These are phyloP conservation scores for Gomphus sp. DNA, from an alignment of 1,284 basidiomycete species.

Conservation along the genomic window DNA sequence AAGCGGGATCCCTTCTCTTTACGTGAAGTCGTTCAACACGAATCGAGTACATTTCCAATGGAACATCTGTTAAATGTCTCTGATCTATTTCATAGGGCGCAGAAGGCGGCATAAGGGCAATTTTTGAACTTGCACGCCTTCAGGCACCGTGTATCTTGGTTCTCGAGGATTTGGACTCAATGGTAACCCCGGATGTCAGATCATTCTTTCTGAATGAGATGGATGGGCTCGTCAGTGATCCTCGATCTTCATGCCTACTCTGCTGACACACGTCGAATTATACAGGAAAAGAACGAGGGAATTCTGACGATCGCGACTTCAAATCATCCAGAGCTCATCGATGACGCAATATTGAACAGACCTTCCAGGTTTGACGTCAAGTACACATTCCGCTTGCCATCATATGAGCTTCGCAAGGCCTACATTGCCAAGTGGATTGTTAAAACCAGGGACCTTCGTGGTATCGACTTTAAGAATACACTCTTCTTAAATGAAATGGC, in stretches of 20 bases:
- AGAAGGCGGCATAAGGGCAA: conserved; percentile 21
- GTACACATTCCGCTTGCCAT: conserved; percentile 27
- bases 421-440: conserved; percentile 20
- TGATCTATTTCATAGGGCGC: conserved; percentile 17
- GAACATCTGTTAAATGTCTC: too few species aligned
- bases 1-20: too few species aligned
- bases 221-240: too few species aligned
- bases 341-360: conserved; percentile 34
- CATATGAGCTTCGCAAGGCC: conserved; percentile 14
- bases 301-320: conserved; percentile 36
- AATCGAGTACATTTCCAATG: conserved; percentile 12
- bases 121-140: conserved; percentile 25
- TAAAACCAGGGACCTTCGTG: conserved; percentile 13
- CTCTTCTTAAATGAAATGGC: conserved; percentile 17
- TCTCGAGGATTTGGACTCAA: conserved; percentile 36
- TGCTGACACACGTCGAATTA: too few species aligned
- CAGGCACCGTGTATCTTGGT: conserved; percentile 35
- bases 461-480: neutral
- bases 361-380: conserved; percentile 41
- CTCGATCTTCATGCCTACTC: too few species aligned
- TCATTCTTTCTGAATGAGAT: conserved; percentile 39
- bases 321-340: conserved; percentile 38
- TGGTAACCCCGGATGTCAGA: conserved; percentile 29
- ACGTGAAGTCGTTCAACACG: conserved; percentile 28
- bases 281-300: conserved; percentile 29